Evolutionary conservation across 257 asterid species (phyloP).

Genomic region (Coffea canephora): DNA sequence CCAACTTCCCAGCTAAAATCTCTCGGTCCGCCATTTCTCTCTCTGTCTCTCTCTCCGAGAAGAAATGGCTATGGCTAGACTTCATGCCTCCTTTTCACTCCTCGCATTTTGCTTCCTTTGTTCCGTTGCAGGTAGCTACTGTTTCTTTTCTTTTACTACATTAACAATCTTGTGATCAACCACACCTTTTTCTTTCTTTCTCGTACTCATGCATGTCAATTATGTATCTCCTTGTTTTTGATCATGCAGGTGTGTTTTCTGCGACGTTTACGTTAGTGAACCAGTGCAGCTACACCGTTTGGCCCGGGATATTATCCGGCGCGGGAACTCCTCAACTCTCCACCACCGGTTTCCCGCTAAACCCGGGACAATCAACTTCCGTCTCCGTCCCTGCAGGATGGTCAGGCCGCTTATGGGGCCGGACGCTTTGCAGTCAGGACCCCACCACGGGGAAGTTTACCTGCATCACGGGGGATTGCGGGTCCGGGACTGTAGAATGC

Average conservation of each 20-base stretch:
- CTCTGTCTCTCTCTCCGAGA: not conserved
- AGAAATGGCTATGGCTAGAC: conserved; percentile 18
- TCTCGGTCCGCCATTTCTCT: not conserved
- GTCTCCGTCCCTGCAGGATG: conserved; percentile 49
- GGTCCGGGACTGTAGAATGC: conserved; percentile 58
- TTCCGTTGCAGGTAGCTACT: conserved; percentile 28
- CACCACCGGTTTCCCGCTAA: conserved; percentile 55
- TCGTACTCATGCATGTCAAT: not conserved
- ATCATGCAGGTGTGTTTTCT: conserved; percentile 31
- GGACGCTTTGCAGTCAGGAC: conserved; percentile 51
- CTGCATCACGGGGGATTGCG: conserved; percentile 71
- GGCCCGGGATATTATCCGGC: conserved; percentile 71
- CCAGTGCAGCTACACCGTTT: conserved; percentile 58
- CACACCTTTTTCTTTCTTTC: not conserved
- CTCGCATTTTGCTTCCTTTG: conserved; percentile 10
- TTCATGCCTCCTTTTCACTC: conserved; percentile 5
- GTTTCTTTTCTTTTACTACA: not conserved
- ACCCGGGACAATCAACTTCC: conserved; percentile 41
- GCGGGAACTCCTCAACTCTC: conserved; percentile 54
- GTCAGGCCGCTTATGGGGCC: conserved; percentile 80
- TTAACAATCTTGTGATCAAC: not conserved
- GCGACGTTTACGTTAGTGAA: conserved; percentile 64
- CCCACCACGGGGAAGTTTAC: conserved; percentile 46
- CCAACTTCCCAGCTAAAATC: not conserved
- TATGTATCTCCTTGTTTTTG: not conserved